Evolutionary conservation across 495 filamentous ascomycete genomes (phyloP).

Genomic region (Apodospora peruviana): DNA sequence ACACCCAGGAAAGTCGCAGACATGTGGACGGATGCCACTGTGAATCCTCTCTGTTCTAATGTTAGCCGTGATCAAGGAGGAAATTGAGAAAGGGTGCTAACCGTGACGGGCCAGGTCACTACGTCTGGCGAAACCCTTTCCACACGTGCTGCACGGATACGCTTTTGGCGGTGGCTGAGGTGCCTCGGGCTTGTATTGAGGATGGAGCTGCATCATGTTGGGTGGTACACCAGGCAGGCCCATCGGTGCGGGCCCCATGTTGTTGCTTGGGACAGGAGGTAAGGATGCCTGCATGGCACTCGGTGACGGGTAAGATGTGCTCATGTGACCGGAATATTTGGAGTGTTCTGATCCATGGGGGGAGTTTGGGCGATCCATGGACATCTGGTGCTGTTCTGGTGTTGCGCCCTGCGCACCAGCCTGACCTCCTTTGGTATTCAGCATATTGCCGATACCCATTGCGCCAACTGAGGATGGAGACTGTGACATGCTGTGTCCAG

Average conservation of each 20-base stretch:
- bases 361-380: conserved; percentile 63
- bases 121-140: conserved; percentile 86
- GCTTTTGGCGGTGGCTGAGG: conserved; percentile 51
- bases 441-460: conserved; percentile 33
- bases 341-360: conserved; percentile 62
- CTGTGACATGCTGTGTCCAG: conserved; percentile 24
- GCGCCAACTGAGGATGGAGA: conserved; percentile 27
- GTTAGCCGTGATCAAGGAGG: conserved; percentile 15
- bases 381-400: conserved; percentile 17
- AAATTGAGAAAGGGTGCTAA: conserved; percentile 39
- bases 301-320: conserved; percentile 29
- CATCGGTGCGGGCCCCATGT: conserved; percentile 37
- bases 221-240: conserved; percentile 49
- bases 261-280: conserved; percentile 43
- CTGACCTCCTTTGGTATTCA: conserved; percentile 27
- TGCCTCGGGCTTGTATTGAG: conserved; percentile 25
- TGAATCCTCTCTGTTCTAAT: conserved; percentile 80
- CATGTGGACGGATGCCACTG: conserved; percentile 84
- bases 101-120: conserved; percentile 95
- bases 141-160: conserved; percentile 86
- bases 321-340: conserved; percentile 25
- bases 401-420: conserved; percentile 11
- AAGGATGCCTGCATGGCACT: conserved; percentile 28
- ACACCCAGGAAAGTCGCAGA: conserved; percentile 85
- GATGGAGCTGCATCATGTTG: conserved; percentile 29